Evolutionary conservation across 2,329 filamentous ascomycete species (phyloP).

Genomic region (Aureobasidium leucospermi): DNA sequence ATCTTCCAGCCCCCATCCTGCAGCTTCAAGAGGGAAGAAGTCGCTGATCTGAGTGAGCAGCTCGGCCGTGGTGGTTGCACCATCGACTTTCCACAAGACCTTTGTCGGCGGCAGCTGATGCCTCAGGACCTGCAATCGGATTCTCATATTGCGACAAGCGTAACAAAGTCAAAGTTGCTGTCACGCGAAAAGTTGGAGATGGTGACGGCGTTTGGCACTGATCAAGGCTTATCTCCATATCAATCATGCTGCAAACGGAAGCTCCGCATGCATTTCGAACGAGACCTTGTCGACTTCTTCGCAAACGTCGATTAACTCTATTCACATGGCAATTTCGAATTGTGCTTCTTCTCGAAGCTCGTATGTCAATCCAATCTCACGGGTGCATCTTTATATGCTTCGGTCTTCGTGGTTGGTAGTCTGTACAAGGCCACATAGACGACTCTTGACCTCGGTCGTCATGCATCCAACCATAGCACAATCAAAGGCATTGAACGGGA

Average conservation of each 20-base stretch:
- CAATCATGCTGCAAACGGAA: background rate
- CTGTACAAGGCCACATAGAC: no score
- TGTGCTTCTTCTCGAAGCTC: background rate
- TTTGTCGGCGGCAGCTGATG: constrained; percentile 65
- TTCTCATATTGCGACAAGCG: constrained; percentile 49
- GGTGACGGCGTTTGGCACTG: background rate
- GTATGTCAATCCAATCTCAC: background rate
- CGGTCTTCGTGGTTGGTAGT: background rate
- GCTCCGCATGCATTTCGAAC: background rate
- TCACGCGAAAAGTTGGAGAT: background rate
- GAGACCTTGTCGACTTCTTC: background rate
- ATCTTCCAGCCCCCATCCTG: constrained; percentile 80
- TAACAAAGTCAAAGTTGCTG: background rate
- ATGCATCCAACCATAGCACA: no score
- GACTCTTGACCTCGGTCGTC: no score
- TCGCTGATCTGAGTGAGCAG: constrained; percentile 74
- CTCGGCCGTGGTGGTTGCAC: constrained; percentile 56
- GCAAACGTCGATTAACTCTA: background rate
- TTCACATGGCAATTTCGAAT: background rate
- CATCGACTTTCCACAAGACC: constrained; percentile 61
- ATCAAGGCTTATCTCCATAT: background rate
- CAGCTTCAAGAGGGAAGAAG: constrained; percentile 71
- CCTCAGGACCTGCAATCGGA: constrained; percentile 65
- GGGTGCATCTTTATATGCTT: no score
- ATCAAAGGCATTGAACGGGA: no score